phyloP scores from a whole-genome alignment of 306 rosid species.

The Medicago arabica region DNA sequence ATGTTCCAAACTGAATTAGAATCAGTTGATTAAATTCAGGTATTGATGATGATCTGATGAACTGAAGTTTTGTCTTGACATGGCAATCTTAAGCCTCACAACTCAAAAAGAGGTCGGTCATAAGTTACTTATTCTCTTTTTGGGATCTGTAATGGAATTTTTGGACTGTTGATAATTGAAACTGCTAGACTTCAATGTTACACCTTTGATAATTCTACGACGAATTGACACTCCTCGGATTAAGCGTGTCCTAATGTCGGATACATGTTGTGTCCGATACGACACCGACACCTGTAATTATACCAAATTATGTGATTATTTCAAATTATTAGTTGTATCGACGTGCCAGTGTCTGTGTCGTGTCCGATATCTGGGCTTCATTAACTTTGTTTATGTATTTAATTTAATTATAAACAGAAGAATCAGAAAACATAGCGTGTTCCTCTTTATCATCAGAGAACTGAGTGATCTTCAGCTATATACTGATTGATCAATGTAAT shows the following conservation, averaged over 20 bases:
- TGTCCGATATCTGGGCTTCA: no score
- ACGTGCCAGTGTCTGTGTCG: no score
- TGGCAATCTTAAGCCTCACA: slow-evolving; percentile 23
- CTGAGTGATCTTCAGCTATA: slow-evolving; percentile 42
- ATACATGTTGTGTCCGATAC: no score
- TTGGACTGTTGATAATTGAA: slow-evolving; percentile 39
- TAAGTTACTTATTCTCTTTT: slow-evolving; percentile 25
- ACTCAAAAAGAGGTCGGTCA: slow-evolving; percentile 19
- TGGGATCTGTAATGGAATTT: slow-evolving; percentile 53
- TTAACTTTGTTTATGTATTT: slow-evolving; percentile 50
- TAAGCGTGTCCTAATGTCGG: no score
- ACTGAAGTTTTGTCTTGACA: background rate
- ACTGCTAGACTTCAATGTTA: slow-evolving; percentile 36
- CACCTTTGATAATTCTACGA: slow-evolving; percentile 43
- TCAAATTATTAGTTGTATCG: no score
- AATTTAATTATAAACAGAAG: slow-evolving; percentile 30
- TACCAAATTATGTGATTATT: no score
- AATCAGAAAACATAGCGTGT: slow-evolving; percentile 37
- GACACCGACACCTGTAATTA: no score
- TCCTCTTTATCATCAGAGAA: slow-evolving; percentile 37
- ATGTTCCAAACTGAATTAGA: slow-evolving; percentile 12
- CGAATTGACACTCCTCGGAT: no score
- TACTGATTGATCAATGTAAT: slow-evolving; percentile 53
- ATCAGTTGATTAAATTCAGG: background rate
- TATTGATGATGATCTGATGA: slow-evolving; percentile 19